Conservation (phyloP, 2,329 filamentous ascomycete species). For the Hymenoscyphus occultus region DNA sequence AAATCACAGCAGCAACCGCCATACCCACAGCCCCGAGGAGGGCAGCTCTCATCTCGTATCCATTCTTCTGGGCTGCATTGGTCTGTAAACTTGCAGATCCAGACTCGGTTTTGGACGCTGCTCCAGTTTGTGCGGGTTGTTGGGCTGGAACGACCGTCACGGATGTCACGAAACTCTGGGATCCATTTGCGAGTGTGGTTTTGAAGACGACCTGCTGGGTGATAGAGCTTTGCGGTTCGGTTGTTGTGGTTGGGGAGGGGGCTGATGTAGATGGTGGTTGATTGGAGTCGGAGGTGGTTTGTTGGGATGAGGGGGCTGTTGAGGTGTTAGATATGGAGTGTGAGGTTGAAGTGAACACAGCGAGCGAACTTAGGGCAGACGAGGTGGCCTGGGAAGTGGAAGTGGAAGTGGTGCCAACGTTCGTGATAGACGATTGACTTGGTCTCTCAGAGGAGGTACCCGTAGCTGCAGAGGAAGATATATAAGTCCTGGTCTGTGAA, state of each 20-base stretch:
- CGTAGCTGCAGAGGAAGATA: slow-evolving; percentile 5
- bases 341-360: not conserved
- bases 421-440: not conserved
- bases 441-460: not conserved
- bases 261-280: not conserved
- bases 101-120: slow-evolving; percentile 17
- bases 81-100: slow-evolving; percentile 29
- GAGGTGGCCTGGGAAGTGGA: slow-evolving; percentile 16
- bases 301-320: not conserved
- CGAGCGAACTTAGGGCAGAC: slow-evolving; percentile 1
- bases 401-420: slow-evolving; percentile 1
- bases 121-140: slow-evolving; percentile 11
- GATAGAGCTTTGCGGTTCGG: slow-evolving; percentile 16
- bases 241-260: slow-evolving; percentile 5
- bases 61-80: slow-evolving; percentile 20
- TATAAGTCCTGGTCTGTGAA: not conserved
- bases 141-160: slow-evolving; percentile 30
- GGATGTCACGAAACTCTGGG: slow-evolving; percentile 26
- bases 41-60: slow-evolving; percentile 21
- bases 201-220: slow-evolving; percentile 31
- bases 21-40: slow-evolving; percentile 28
- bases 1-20: slow-evolving; percentile 24
- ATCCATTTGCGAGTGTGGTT: slow-evolving; percentile 30
- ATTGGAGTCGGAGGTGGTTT: slow-evolving; percentile 1
- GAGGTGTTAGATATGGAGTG: slow-evolving; percentile 10